phyloP scores from a whole-genome alignment of 257 asterid species.

The Jasminum sambac region DNA sequence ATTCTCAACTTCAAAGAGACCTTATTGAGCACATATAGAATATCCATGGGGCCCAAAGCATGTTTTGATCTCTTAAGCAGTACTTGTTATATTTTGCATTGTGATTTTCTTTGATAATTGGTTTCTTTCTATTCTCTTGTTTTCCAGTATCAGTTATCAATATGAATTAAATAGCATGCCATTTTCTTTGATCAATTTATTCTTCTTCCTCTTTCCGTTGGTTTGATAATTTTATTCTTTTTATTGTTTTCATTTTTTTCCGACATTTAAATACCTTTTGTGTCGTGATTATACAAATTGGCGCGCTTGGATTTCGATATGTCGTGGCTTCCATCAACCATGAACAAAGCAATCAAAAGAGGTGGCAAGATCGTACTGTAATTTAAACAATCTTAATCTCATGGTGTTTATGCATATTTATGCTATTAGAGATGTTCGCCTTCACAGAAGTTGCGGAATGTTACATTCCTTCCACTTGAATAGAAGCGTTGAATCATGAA shows the following conservation, averaged over 20 bases:
- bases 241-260: not conserved
- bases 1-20: too few relatives aligned
- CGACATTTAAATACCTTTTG: not conserved
- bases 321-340: constrained; percentile 95
- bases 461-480: not conserved
- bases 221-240: constrained; percentile 14
- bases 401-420: constrained; percentile 14
- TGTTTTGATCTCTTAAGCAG: too few relatives aligned
- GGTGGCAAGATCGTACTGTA: constrained; percentile 72
- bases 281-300: constrained; percentile 6
- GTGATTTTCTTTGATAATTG: not conserved
- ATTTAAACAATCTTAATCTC: constrained; percentile 10
- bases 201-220: constrained; percentile 6
- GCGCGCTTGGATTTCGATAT: constrained; percentile 28
- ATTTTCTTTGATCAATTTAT: too few relatives aligned
- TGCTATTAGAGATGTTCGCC: not conserved
- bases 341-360: constrained; percentile 77
- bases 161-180: too few relatives aligned
- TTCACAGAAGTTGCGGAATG: not conserved
- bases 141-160: too few relatives aligned
- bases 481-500: not conserved
- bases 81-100: too few relatives aligned
- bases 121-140: not conserved
- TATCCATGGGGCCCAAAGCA: too few relatives aligned
- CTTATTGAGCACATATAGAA: too few relatives aligned